Evolutionary conservation across 306 rosid species (phyloP).

Genomic region (Ormosia semicastrata): DNA sequence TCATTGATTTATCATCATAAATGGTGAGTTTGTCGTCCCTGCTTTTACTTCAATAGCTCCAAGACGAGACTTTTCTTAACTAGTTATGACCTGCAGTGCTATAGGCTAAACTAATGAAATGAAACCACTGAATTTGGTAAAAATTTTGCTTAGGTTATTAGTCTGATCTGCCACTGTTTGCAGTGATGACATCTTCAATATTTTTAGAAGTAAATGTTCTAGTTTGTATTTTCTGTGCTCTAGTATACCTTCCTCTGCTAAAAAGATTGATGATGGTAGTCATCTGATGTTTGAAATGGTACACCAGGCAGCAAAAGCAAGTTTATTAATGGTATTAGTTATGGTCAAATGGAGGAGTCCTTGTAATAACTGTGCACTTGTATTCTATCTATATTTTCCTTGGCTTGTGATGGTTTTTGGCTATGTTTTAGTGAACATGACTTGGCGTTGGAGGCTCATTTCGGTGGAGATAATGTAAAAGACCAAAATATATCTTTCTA

Average conservation of each 20-base stretch:
- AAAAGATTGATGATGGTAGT: not conserved
- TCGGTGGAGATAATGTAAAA: conserved; percentile 22
- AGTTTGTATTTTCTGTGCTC: not conserved
- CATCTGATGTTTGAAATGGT: conserved; percentile 1
- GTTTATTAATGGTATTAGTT: not conserved
- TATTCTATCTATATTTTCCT: not conserved
- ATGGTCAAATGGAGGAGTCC: not conserved
- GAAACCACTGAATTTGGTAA: not conserved
- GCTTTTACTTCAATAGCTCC: not conserved
- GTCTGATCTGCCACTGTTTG: not conserved
- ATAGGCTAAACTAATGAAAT: not conserved
- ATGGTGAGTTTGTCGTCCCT: not conserved
- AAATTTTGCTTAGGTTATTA: not conserved
- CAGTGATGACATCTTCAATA: not conserved
- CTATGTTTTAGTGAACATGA: conserved; percentile 46
- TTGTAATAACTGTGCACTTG: not conserved
- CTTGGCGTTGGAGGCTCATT: conserved; percentile 30
- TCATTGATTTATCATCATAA: no score
- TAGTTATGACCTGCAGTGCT: not conserved
- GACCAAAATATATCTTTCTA: conserved; percentile 23
- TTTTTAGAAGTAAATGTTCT: not conserved
- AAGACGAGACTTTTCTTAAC: not conserved
- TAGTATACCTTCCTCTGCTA: not conserved
- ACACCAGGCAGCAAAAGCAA: not conserved
- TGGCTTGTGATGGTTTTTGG: conserved; percentile 14